A percentile compares a stretch with the other conserved stretches of the same genome.
phyloP scores from a whole-genome alignment of 441 rosid species.

The Populus hybrid region DNA sequence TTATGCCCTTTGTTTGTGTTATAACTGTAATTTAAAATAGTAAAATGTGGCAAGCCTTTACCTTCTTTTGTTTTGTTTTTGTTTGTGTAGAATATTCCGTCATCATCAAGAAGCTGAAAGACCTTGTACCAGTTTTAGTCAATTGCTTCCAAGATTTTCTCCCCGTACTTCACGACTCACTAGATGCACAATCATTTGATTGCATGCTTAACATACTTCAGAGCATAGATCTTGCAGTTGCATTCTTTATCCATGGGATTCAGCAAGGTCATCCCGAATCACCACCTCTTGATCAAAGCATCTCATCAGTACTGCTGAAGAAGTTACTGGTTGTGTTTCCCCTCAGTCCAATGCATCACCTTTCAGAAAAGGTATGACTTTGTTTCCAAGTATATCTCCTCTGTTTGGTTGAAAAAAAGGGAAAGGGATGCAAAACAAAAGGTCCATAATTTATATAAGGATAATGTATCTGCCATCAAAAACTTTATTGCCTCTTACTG shows the following conservation, averaged over 20 bases:
- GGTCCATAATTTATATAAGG: not conserved
- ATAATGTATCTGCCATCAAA: not conserved
- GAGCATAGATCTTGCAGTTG: conserved; percentile 60
- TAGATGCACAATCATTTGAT: conserved; percentile 60
- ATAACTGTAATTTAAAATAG: not conserved
- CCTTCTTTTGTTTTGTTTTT: conserved; percentile 13
- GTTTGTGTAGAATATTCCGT: conserved; percentile 45
- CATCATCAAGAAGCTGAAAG: conserved; percentile 48
- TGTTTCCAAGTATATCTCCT: not conserved
- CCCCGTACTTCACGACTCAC: conserved; percentile 46
- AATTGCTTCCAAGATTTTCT: conserved; percentile 72
- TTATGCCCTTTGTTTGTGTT: not conserved
- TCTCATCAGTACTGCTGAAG: conserved; percentile 52
- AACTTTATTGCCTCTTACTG: not conserved
- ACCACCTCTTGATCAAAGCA: conserved; percentile 36
- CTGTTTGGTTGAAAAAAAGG: not conserved
- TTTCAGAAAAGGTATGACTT: conserved; percentile 58
- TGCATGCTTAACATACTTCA: conserved; percentile 57
- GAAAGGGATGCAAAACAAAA: not conserved
- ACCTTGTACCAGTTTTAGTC: conserved; percentile 67
- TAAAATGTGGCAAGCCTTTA: not conserved
- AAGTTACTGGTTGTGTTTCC: conserved; percentile 65
- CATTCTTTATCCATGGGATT: conserved; percentile 41
- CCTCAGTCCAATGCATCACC: conserved; percentile 45
- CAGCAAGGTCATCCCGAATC: conserved; percentile 27